Evolutionary conservation across 2,329 filamentous ascomycete genomes (phyloP).

Genomic region (Microcyclosporella mali): DNA sequence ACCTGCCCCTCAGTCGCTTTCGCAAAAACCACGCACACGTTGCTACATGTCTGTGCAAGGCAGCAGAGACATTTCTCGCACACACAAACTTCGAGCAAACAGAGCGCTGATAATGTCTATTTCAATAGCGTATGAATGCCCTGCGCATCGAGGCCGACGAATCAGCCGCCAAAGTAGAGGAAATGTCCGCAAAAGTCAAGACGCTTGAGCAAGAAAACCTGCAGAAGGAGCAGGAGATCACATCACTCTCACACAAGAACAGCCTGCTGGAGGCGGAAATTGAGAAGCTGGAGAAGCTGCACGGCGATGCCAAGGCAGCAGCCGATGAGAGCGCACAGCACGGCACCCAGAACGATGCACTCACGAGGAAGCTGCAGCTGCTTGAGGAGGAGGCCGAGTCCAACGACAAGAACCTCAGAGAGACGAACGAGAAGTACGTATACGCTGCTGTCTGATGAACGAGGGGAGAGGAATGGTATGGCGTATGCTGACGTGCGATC

Average conservation of each 20-base stretch:
- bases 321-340: constrained; percentile 76
- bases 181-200: constrained; percentile 84
- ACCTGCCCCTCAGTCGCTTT: constrained; percentile 22
- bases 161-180: constrained; percentile 71
- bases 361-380: constrained; percentile 87
- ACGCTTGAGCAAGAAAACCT: constrained; percentile 88
- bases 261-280: constrained; percentile 81
- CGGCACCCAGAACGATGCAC: constrained; percentile 82
- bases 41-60: background rate
- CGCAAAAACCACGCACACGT: constrained; percentile 14
- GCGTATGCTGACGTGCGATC: constrained; percentile 9
- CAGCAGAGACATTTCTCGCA: too few relatives aligned
- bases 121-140: constrained; percentile 77
- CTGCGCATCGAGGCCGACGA: constrained; percentile 93
- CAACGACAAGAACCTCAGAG: constrained; percentile 90
- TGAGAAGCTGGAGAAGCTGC: constrained; percentile 78
- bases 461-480: background rate
- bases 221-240: constrained; percentile 96
- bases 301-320: constrained; percentile 82
- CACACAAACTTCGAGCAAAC: background rate
- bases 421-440: constrained; percentile 96
- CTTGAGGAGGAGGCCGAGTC: constrained; percentile 97
- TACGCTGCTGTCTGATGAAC: background rate
- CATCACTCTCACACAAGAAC: constrained; percentile 93
- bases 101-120: constrained; percentile 16